Base-by-base conservation (phyloP, 2,329 filamentous ascomycete species). In the Bisporella sp. region DNA sequence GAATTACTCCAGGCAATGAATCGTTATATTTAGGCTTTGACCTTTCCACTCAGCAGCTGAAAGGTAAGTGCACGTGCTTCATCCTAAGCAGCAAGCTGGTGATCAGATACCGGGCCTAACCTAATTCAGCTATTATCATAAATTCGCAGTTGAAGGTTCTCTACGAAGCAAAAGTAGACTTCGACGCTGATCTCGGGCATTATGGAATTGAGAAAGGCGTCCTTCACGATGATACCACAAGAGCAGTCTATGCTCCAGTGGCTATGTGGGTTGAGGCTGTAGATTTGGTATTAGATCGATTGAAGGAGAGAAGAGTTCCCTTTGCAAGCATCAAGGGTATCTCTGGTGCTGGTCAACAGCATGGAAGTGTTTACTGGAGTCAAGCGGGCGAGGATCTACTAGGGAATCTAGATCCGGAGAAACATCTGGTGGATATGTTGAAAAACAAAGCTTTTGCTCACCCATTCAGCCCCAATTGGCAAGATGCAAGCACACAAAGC, bases 281-380 rank as follows among this genome's bases (percentile, higher is more conserved):
- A 42, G 90, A 97, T 65, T 80, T 92, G 13, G 89, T 96, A 12
- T 77, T 97, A 50, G 71, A 76, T 45, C 82, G 87, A 12, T 76
- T 99, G 55, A 76, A 79, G 59, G 76, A 82, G 41, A 78, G 82
- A 53, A 82, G 83, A 1, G 78, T 89, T 49, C 85, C 90, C 58
- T 85, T 96, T 62, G 70, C 76, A 47, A 79, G 80, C 47, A 82
- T 99, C 56, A 82, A 79, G 63, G 92, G 89, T 31, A 78, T 99
- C 59, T 92, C 88, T 62, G 93, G 90, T 55, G 91, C 92, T 12
- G 91, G 93, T 49, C 95, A 97, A 78, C 93, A 99, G 74, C 93
- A 97, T 69, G 93, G 93, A 33, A 97, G 92, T 66, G 90, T 97
- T 31, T 97, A 93, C 72, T 97, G 92, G 92, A 86, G 79, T 52